Evolutionary conservation across 2,329 filamentous ascomycete genomes (phyloP).

Genomic region (Fusarium nelsonii): DNA sequence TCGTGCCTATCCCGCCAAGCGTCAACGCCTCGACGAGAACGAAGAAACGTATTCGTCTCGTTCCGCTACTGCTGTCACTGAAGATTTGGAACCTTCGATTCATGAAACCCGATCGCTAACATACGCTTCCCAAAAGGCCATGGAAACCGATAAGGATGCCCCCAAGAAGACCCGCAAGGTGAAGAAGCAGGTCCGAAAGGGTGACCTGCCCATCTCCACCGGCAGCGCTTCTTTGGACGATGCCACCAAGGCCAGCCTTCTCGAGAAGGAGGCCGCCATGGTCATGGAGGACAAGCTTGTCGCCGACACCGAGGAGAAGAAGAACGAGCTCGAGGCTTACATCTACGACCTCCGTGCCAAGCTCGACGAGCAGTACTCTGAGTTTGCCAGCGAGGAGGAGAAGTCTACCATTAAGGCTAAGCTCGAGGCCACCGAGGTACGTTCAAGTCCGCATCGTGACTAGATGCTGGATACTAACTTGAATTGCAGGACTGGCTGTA

Average conservation of each 20-base stretch:
- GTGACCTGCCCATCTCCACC: slow-evolving; percentile 87
- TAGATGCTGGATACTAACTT: slow-evolving; percentile 17
- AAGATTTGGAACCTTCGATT: slow-evolving; percentile 11
- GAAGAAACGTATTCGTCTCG: not conserved
- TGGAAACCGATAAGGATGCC: slow-evolving; percentile 83
- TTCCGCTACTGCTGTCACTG: slow-evolving; percentile 10
- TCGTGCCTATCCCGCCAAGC: slow-evolving; percentile 31
- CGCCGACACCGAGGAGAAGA: slow-evolving; percentile 98
- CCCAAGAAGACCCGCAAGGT: slow-evolving; percentile 95
- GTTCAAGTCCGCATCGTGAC: slow-evolving; percentile 49
- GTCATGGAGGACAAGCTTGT: slow-evolving; percentile 99
- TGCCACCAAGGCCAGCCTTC: slow-evolving; percentile 71
- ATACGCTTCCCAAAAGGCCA: slow-evolving; percentile 67
- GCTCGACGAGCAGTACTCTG: slow-evolving; percentile 90
- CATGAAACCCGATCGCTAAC: slow-evolving; percentile 46
- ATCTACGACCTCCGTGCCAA: slow-evolving; percentile 98
- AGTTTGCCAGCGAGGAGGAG: slow-evolving; percentile 91
- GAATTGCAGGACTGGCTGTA: slow-evolving; percentile 92
- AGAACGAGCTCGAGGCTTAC: slow-evolving; percentile 98
- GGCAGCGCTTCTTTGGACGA: slow-evolving; percentile 85
- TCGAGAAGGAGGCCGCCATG: slow-evolving; percentile 91
- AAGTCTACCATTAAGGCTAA: slow-evolving; percentile 87
- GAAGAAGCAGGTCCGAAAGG: slow-evolving; percentile 99
- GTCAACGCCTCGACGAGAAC: slow-evolving; percentile 34
- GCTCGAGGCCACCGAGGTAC: slow-evolving; percentile 87